Evolutionary conservation across 2,329 filamentous ascomycete species (phyloP), one percentile per base, ranked within the genome.

Genomic region (Epichloe bromicola): DNA sequence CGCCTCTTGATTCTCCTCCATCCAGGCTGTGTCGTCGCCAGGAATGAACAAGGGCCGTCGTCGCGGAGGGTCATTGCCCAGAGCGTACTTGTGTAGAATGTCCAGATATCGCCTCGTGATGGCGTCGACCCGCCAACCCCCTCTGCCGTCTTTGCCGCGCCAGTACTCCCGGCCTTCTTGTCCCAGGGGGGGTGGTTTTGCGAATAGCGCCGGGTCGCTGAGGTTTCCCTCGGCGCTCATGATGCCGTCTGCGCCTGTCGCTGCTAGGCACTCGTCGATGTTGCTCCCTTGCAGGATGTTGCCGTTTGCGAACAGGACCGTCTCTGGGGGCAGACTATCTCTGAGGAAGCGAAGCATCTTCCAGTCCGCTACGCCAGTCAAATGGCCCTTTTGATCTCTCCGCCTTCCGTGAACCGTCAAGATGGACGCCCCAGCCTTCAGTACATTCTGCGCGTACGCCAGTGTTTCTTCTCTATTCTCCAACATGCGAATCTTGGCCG

Each of bases 161-260:
- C 91, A 97, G 67, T 93, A 97, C 60, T 94, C 89, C 53, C 85
- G 75, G 0, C 80, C 81, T 64, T 87, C 81, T 45, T 81, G 66
- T 0, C 82, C 85, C 0, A 71, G 60, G 0, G 77, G 23, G 64
- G 88, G 88, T 15, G 81, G 74, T 34, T 73, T 69, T 14, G 84
- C 81, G 62, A 98, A 98, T 42, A 98, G 85, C 2, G 81, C 82
- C 0, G 93, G 93, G 63, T 98, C 88, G 61, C 88, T 91, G 0
- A 98, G 75, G 63, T 96, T 95, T 0, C 89, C 89, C 68, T 98
- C 93, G 5, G 93, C 93, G 58, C 85, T 91, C 93, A 98, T 97
- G 48, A 98, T 81, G 17, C 79, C 93, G 65, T 98, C 93, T 2
- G 84, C 91, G 1, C 90, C 89, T 1, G 93, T 98, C 4, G 76